Evolutionary conservation across 2,329 filamentous ascomycete species (phyloP), one percentile per base, ranked within the genome.

Genomic region (Magnaporthiopsis incrustans): DNA sequence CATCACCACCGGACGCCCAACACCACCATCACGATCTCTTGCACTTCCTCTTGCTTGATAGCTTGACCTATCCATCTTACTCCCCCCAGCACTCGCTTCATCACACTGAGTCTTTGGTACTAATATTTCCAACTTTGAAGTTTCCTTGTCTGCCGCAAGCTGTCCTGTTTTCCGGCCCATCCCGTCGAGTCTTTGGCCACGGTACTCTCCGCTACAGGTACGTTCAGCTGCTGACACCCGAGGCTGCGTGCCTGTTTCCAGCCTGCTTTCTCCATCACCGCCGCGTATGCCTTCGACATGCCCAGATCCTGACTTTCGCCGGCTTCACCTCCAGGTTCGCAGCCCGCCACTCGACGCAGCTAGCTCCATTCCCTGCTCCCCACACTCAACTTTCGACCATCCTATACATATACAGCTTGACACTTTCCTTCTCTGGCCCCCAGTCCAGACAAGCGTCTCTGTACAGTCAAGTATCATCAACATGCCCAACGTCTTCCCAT

Each of bases 1-100:
- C 65, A 66, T 68, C 63, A 63, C 63, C 66, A 67, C 67, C 63
- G 44, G 57, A 30, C 71, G 73, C 74, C 76, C 76, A 82, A 76
- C 80, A 83, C 80, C 80, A 75, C 75, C 77, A 73, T 71, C 73
- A 73, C 76, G 75, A 71, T 77, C 77, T 78, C 78, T 79, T 78
- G 74, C 73, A 73, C 72, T 70, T 74, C 79, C 81, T 81, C 78
- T 85, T 84, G 82, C 81, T 83, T 75, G 78, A 80, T 83, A 84
- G 79, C 81, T 82, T 76, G 79, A 79, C 80, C 81, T 79, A 82
- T 84, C 79, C 81, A 81, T 80, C 78, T 81, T 80, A 81, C 77
- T 77, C 74, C 74, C 65, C 65, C 66, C 65, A 66, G 67, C 78
- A 73, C 79, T 84, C 80, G 78, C 81, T 85, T 82, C 78, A 79